Evolutionary conservation across 345 rosid species (phyloP).

Genomic region (Corchorus capsularis): DNA sequence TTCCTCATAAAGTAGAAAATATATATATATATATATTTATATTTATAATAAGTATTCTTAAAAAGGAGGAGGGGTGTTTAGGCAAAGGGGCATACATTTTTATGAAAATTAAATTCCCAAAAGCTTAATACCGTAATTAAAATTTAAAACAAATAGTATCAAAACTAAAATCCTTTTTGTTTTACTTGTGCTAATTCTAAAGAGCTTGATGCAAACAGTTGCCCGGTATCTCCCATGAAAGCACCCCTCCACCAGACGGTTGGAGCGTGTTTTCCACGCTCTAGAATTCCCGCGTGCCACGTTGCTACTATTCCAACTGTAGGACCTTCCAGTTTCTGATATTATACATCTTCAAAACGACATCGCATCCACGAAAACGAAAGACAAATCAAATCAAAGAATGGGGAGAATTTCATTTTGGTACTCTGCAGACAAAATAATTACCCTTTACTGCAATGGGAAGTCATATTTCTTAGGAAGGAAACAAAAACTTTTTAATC

Average conservation of each 20-base stretch:
- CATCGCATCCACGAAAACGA: conserved; percentile 15
- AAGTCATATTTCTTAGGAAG: too few relatives aligned
- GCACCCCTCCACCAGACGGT: conserved; percentile 28
- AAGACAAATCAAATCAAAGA: neutral
- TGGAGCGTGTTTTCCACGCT: conserved; percentile 29
- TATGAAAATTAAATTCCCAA: too few relatives aligned
- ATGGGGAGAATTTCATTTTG: too few relatives aligned
- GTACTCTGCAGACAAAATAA: too few relatives aligned
- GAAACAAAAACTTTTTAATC: too few relatives aligned
- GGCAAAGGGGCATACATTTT: too few relatives aligned
- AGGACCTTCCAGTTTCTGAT: neutral
- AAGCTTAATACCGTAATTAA: neutral
- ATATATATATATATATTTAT: too few relatives aligned
- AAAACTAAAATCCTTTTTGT: neutral
- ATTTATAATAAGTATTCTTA: too few relatives aligned
- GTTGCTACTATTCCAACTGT: neutral
- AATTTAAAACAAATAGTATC: neutral
- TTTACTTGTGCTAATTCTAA: neutral
- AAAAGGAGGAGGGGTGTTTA: too few relatives aligned
- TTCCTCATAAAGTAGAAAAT: too few relatives aligned
- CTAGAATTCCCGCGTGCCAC: conserved; percentile 9
- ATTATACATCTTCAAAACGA: conserved; percentile 13
- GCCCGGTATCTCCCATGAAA: conserved; percentile 16
- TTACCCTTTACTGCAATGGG: too few relatives aligned
- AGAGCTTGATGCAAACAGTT: neutral